phyloP scores from a whole-genome alignment of 2,329 filamentous ascomycete genomes.

The Biscogniauxia marginata region DNA sequence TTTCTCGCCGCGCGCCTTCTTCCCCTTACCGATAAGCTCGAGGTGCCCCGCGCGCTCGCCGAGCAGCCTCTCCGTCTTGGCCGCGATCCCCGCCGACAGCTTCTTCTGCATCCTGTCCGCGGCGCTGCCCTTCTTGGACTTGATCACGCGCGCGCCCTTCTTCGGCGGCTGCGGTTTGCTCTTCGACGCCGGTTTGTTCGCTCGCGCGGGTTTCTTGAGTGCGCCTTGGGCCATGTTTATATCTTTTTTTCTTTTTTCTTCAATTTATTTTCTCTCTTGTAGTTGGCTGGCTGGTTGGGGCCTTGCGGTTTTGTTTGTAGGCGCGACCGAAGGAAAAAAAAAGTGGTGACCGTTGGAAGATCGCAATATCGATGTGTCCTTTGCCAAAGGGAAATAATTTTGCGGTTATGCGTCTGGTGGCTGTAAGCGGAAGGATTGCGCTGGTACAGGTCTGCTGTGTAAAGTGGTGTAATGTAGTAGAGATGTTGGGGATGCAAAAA shows the following conservation, averaged over 20 bases:
- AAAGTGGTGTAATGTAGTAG: no score
- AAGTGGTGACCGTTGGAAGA: no score
- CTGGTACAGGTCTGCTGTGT: no score
- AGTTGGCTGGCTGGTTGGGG: no score
- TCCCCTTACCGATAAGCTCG: constrained; percentile 52
- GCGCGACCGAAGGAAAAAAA: no score
- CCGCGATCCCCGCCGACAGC: constrained; percentile 52
- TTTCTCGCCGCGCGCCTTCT: constrained; percentile 39
- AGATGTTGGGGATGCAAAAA: no score
- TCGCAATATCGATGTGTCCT: no score
- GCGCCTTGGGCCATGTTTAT: constrained; percentile 53
- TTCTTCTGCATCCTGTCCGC: constrained; percentile 56
- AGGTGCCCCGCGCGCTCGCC: constrained; percentile 59
- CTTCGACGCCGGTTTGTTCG: constrained; percentile 27
- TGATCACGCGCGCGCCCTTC: constrained; percentile 34
- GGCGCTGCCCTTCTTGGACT: constrained; percentile 29
- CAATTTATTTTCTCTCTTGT: no score
- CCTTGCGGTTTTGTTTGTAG: no score
- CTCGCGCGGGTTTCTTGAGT: constrained; percentile 46
- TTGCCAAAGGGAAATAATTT: no score
- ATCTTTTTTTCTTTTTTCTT: constrained; percentile 4
- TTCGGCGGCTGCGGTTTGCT: constrained; percentile 22
- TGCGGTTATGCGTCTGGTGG: no score
- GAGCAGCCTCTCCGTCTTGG: constrained; percentile 56
- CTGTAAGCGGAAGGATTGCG: no score